A percentile compares a stretch with the other conserved stretches of the same genome.
These are phyloP conservation scores for Euphorbia celastroides DNA, from an alignment of 441 rosid genomes.

Conservation along the genomic window DNA sequence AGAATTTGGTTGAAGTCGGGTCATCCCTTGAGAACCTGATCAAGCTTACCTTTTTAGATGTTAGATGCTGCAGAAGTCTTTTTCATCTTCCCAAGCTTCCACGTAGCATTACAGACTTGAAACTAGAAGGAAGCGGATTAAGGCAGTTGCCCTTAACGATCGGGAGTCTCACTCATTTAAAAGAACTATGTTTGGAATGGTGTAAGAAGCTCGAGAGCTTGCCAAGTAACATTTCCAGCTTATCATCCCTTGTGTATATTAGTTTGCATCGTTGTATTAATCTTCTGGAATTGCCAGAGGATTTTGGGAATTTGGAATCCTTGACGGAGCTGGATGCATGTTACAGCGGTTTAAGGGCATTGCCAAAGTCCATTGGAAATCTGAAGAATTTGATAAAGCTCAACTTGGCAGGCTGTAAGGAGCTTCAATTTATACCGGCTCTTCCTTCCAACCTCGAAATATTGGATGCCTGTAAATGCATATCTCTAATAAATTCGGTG, in stretches of 20 bases:
- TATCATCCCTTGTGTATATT: neutral
- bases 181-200: neutral
- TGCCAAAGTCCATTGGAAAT: neutral
- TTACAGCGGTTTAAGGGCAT: neutral
- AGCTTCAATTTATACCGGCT: neutral
- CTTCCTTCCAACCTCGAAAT: neutral
- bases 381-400: neutral
- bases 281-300: neutral
- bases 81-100: neutral
- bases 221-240: neutral
- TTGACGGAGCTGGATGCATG: neutral
- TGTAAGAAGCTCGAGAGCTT: neutral
- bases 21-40: neutral
- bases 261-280: neutral
- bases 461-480: neutral
- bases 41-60: too few species aligned
- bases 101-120: neutral
- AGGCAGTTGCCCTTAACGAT: neutral
- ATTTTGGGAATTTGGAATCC: neutral
- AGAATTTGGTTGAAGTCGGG: neutral
- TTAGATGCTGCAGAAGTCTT: neutral
- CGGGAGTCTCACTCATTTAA: neutral
- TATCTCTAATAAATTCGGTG: neutral
- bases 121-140: neutral
- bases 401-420: neutral